These are phyloP conservation scores for Solanum corneliomulleri DNA, from an alignment of 257 asterid species.

Conservation along the genomic window DNA sequence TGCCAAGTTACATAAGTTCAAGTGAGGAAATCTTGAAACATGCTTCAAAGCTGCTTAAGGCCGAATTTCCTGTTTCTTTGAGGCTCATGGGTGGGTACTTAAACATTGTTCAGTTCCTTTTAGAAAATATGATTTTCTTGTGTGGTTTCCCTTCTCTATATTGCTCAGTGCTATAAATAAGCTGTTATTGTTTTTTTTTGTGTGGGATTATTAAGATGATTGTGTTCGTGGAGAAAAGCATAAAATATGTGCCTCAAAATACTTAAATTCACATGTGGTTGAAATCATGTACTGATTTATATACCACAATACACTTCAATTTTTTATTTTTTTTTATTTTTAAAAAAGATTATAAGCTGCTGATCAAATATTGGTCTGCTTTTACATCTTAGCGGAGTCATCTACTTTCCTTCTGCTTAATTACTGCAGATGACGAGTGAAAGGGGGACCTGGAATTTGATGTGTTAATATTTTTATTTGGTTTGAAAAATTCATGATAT, in stretches of 20 bases:
- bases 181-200: not conserved
- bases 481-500: not conserved
- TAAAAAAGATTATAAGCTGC: not conserved
- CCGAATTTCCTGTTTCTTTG: slow-evolving; percentile 82
- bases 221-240: not conserved
- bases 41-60: slow-evolving; percentile 80
- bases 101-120: not conserved
- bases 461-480: not conserved
- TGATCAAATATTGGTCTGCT: not conserved
- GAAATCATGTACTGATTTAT: not conserved
- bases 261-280: not conserved
- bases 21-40: slow-evolving; percentile 71
- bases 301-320: not conserved
- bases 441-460: not conserved
- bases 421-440: not conserved
- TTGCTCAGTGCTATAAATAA: not conserved
- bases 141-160: not conserved
- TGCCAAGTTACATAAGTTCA: slow-evolving; percentile 53
- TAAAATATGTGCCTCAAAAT: not conserved
- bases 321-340: too few species aligned
- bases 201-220: not conserved
- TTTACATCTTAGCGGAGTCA: not conserved
- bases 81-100: slow-evolving; percentile 71
- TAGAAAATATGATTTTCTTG: not conserved
- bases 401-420: not conserved